Conservation (phyloP, 768 basidiomycete genomes). For the Kwoniella sp. region DNA sequence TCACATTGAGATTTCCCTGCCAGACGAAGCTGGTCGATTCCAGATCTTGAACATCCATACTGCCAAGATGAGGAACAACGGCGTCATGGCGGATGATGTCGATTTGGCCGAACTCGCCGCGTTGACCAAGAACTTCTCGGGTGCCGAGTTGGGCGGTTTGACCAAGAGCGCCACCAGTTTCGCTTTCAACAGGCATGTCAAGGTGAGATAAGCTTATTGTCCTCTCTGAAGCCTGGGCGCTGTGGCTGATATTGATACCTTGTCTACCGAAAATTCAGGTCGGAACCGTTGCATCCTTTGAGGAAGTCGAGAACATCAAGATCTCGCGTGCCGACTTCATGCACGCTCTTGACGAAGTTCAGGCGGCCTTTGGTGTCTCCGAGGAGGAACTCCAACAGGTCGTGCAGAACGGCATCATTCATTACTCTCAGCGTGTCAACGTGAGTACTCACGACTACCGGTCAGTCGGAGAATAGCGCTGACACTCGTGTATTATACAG, state of each 20-base stretch:
- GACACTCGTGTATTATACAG: slow-evolving; percentile 57
- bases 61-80: slow-evolving; percentile 85
- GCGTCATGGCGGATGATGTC: slow-evolving; percentile 86
- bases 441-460: slow-evolving; percentile 60
- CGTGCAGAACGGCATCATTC: slow-evolving; percentile 92
- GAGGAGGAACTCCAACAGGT: slow-evolving; percentile 93
- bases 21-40: slow-evolving; percentile 84
- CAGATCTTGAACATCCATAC: slow-evolving; percentile 98
- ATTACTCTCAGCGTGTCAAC: slow-evolving; percentile 72
- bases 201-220: slow-evolving; percentile 59
- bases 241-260: slow-evolving; percentile 24
- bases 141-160: slow-evolving; percentile 91
- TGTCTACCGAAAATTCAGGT: no score
- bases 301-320: slow-evolving; percentile 89
- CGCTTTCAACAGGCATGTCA: slow-evolving; percentile 95
- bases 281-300: slow-evolving; percentile 94
- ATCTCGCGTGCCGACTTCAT: slow-evolving; percentile 85
- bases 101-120: slow-evolving; percentile 77
- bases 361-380: slow-evolving; percentile 94
- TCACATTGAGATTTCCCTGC: slow-evolving; percentile 98
- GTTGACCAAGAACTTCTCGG: slow-evolving; percentile 93
- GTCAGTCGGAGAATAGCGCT: slow-evolving; percentile 1
- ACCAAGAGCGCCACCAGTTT: slow-evolving; percentile 99
- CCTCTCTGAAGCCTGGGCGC: neutral
- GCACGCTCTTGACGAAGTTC: slow-evolving; percentile 88